Percentiles rank a stretch among this genome's conserved stretches.
phyloP scores from a whole-genome alignment of 208 protist genomes.

The Strigomonas culicis region DNA sequence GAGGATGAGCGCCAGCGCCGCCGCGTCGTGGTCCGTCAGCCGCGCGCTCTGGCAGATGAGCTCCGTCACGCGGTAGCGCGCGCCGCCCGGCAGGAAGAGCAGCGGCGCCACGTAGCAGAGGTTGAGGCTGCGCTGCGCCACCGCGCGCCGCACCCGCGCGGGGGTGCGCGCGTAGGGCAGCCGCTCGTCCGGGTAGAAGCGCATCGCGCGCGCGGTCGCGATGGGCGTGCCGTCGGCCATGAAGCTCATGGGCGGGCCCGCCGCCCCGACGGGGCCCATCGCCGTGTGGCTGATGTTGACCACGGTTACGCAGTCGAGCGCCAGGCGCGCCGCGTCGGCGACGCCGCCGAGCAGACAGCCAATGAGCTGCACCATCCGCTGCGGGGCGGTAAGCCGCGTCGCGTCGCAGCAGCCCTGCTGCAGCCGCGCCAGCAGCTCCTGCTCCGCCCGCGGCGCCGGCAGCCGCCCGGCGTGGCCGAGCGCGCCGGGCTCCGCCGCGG shows the following conservation, averaged over 20 bases:
- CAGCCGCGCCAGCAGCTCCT: conserved; percentile 27
- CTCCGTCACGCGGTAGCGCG: conserved; percentile 25
- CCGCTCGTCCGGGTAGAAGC: conserved; percentile 43
- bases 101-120: conserved; percentile 45
- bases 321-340: conserved; percentile 10
- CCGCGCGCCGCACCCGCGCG: conserved; percentile 1
- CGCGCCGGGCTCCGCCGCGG: conserved; percentile 3
- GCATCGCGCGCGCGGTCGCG: conserved; percentile 12
- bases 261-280: conserved; percentile 27
- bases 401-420: conserved; percentile 30
- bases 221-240: conserved; percentile 17
- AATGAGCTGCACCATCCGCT: conserved; percentile 26
- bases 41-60: conserved; percentile 38
- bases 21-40: conserved; percentile 49
- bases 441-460: conserved; percentile 13
- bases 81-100: conserved; percentile 35
- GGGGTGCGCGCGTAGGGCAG: conserved; percentile 13
- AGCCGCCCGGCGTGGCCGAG: conserved; percentile 17
- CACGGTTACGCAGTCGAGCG: conserved; percentile 26
- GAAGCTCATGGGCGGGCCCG: conserved; percentile 30
- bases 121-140: conserved; percentile 37
- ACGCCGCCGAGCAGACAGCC: conserved; percentile 21
- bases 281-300: conserved; percentile 48
- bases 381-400: conserved; percentile 22
- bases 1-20: conserved; percentile 44